These are phyloP conservation scores for Torulaspora gathmanii DNA, from an alignment of 805 yeast genomes.

Conservation along the genomic window DNA sequence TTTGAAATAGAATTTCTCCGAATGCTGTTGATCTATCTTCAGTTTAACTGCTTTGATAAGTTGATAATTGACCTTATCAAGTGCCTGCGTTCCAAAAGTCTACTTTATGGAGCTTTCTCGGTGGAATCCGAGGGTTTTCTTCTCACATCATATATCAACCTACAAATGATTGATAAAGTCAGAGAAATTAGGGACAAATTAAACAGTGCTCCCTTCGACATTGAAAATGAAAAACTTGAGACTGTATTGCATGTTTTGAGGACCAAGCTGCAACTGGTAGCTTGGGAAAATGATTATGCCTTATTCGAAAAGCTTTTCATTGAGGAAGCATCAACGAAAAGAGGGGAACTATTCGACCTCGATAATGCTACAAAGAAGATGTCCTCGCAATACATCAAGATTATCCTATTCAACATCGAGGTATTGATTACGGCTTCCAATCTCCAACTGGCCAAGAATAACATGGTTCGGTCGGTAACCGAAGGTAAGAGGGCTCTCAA, in stretches of 20 bases:
- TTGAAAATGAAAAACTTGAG: conserved; percentile 12
- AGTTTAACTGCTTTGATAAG: conserved; percentile 28
- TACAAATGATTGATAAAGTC: conserved; percentile 18
- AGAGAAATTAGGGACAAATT: background rate
- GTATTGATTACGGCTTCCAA: conserved; percentile 21
- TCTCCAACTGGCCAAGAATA: conserved; percentile 17
- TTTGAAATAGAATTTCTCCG: conserved; percentile 27
- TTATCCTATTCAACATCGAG: conserved; percentile 30
- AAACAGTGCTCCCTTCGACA: background rate
- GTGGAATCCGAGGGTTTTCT: conserved; percentile 9
- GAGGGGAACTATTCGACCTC: conserved; percentile 27
- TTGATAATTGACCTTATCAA: conserved; percentile 13
- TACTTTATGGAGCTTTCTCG: conserved; percentile 11
- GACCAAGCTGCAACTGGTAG: conserved; percentile 6
- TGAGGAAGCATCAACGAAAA: conserved; percentile 11
- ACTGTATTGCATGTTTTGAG: conserved; percentile 12
- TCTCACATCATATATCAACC: conserved; percentile 15
- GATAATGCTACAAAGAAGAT: conserved; percentile 22
- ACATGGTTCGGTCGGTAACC: conserved; percentile 25
- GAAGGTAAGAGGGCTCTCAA: conserved; percentile 49
- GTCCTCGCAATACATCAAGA: conserved; percentile 20
- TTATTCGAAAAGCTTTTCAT: conserved; percentile 21
- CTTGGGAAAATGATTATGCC: conserved; percentile 16
- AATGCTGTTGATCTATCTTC: conserved; percentile 24
- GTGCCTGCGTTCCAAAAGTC: conserved; percentile 3